Percentiles rank a stretch among this genome's conserved stretches.
Conservation (phyloP, 2,329 filamentous ascomycete species). For the Myriosclerotinia duriaeana region DNA sequence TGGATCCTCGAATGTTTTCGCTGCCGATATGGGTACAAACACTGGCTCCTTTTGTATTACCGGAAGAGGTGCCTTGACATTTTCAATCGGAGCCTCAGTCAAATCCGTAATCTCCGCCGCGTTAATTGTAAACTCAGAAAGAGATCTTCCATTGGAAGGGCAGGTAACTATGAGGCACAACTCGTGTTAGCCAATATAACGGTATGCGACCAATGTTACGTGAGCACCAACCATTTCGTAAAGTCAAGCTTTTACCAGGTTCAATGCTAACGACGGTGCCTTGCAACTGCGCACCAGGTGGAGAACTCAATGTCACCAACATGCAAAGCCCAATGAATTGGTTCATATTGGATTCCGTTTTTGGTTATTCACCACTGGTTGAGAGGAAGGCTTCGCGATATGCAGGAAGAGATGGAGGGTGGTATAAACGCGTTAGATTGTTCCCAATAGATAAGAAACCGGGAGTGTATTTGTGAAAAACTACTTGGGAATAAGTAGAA, state of each 20-base stretch:
- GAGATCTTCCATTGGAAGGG: conserved; percentile 38
- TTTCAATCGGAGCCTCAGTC: conserved; percentile 39
- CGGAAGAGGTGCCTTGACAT: conserved; percentile 26
- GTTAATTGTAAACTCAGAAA: conserved; percentile 40
- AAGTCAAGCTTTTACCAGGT: conserved; percentile 40
- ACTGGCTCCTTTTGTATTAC: conserved; percentile 13
- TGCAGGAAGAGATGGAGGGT: conserved; percentile 18
- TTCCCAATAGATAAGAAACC: conserved; percentile 5
- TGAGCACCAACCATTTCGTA: conserved; percentile 38
- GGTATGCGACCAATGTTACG: conserved; percentile 5
- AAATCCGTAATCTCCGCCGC: conserved; percentile 39
- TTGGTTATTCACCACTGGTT: conserved; percentile 25
- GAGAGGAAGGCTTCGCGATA: conserved; percentile 11
- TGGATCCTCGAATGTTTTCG: conserved; percentile 39
- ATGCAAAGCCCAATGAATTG: conserved; percentile 43
- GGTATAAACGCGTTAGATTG: conserved; percentile 7
- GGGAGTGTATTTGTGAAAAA: background rate
- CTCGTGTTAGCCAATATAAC: conserved; percentile 13
- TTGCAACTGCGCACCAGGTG: conserved; percentile 40
- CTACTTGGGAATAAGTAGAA: background rate
- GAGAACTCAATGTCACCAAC: conserved; percentile 41
- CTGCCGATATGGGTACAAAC: conserved; percentile 22
- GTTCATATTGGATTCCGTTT: conserved; percentile 33
- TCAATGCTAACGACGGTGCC: conserved; percentile 41
- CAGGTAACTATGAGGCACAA: conserved; percentile 34